Base-by-base conservation (phyloP, 73 alveolate genomes). In the Paramecium sonneborni region DNA sequence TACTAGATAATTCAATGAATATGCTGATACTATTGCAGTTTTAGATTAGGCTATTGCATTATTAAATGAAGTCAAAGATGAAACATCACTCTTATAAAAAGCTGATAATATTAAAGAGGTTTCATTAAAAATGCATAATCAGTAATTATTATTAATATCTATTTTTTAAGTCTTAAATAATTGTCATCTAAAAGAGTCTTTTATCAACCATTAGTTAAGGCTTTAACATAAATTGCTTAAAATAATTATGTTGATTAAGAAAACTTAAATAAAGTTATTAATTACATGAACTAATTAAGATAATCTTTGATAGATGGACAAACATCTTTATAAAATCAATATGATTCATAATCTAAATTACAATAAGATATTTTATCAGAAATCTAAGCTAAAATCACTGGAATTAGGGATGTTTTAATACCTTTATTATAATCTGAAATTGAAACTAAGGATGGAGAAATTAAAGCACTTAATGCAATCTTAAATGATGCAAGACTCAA, bases 401-500 rank as follows among this genome's bases (percentile, higher is more conserved):
- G 55, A 39, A 30, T 79, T 32, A 79, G 55, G 24, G 74, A 79
- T 41, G 55, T 43, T 2, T 43, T 41, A 37, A 79, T 79, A n/a
- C 90, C 90, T 5, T 18, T 23, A 12, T 30, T 46, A 6, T 18
- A 43, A 23, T 26, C 69, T 11, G 69, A 79, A 43, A 79, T 79
- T 44, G 32, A 21, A n/a, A 79, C 72, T 5, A 79, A 79, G 76
- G 90, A 79, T 21, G 90, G 90, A 79, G 90, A 79, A 79, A 30
- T 79, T 15, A 79, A 26, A 7, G 90, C 76, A 38, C 43, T 79
- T 4, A 79, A 79, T 23, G 23, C 69, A 23, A 79, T 79, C 41
- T 34, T 79, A 5, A 46, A 39, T 79, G 90, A 79, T 11, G 90
- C 90, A 39, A 14, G 55, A 79, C 6, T 24, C 12, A 79, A 79